Base-by-base conservation (phyloP, 2,329 filamentous ascomycete species). In the Aspergillus tubingensis region DNA sequence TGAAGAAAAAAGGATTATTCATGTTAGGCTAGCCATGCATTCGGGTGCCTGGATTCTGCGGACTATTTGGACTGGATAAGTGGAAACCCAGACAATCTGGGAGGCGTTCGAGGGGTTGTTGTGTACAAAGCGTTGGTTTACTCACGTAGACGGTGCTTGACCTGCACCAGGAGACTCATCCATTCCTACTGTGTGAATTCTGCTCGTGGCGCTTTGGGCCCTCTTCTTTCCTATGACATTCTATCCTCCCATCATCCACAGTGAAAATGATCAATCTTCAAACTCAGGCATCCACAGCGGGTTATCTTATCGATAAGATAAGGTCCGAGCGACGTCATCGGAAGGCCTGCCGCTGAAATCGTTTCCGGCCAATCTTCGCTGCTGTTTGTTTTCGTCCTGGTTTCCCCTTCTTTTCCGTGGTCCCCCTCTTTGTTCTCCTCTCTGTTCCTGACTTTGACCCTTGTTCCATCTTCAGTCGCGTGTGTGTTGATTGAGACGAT, bases 401-500 rank as follows among this genome's bases (percentile, higher is more conserved):
- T 36, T 23, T 17, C 21, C 21, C 21, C 44, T 15, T 15, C 21
- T 27, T 47, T 21, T 47, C 19, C 43, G 32, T 36, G 32, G 32
- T 43, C 15, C 39, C 17, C 8, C 39, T 19, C 10, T 11, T 54
- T 30, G 10, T 27, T n/a, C 15, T 52, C 27, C 43, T 41, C 13
- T 8, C 23, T 17, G 32, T 19, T 47, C 38, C 13, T 30, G 27
- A 5, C 27, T 21, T 11, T 25, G 8, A 30, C 4, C 13, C 5
- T 17, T 10, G 27, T 32, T 41, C 17, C 10, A 44, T 43, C 17
- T 5, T 30, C 41, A 21, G 8, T 30, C 8, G 47, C 25, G 13
- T 27, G 25, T 11, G n/a, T 30, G 47, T n/a, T 27, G 10, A n/a
- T 50, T 27, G 25, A 23, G 27, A 61, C 10, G 54, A 77, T 77